Percentiles rank a stretch among this genome's conserved stretches.
Evolutionary conservation across 2,329 filamentous ascomycete species (phyloP).

Genomic region (Ophiocordyceps unilateralis): DNA sequence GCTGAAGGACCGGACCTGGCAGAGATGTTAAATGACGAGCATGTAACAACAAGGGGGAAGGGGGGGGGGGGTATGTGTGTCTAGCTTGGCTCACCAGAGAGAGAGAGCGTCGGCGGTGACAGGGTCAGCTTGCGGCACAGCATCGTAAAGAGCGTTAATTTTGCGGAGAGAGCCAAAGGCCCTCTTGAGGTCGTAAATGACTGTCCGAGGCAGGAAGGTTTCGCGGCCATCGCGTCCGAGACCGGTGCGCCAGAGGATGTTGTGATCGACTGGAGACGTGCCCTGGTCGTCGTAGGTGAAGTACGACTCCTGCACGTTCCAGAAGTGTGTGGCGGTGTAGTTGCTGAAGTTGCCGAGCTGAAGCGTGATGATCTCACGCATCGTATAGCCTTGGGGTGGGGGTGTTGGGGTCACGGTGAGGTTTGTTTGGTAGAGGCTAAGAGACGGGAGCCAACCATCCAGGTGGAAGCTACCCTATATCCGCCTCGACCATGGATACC

Average conservation of each 20-base stretch:
- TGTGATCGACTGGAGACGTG: slow-evolving; percentile 22
- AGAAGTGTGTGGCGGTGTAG: slow-evolving; percentile 89
- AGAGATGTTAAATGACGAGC: background rate
- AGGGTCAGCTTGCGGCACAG: slow-evolving; percentile 10
- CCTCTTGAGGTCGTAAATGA: slow-evolving; percentile 91
- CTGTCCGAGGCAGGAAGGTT: slow-evolving; percentile 77
- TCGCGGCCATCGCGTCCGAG: slow-evolving; percentile 70
- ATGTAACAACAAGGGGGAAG: background rate
- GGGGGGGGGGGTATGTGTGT: too few relatives aligned
- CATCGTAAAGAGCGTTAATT: slow-evolving; percentile 75
- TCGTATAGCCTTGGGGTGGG: too few relatives aligned
- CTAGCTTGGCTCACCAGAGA: background rate
- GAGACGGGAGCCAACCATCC: too few relatives aligned
- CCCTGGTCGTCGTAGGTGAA: slow-evolving; percentile 61
- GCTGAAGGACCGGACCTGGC: slow-evolving; percentile 47
- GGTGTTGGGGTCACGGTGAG: too few relatives aligned
- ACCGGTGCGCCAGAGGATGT: slow-evolving; percentile 75
- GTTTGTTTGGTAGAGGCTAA: too few relatives aligned
- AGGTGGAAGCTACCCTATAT: too few relatives aligned
- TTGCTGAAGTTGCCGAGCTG: slow-evolving; percentile 90
- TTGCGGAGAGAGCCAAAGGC: slow-evolving; percentile 79
- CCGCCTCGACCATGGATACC: too few relatives aligned
- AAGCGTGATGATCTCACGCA: slow-evolving; percentile 91
- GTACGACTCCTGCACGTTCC: slow-evolving; percentile 97
- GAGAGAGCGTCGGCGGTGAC: slow-evolving; percentile 15